Conservation (phyloP, 345 rosid genomes). For the Rhodamnia argentea region DNA sequence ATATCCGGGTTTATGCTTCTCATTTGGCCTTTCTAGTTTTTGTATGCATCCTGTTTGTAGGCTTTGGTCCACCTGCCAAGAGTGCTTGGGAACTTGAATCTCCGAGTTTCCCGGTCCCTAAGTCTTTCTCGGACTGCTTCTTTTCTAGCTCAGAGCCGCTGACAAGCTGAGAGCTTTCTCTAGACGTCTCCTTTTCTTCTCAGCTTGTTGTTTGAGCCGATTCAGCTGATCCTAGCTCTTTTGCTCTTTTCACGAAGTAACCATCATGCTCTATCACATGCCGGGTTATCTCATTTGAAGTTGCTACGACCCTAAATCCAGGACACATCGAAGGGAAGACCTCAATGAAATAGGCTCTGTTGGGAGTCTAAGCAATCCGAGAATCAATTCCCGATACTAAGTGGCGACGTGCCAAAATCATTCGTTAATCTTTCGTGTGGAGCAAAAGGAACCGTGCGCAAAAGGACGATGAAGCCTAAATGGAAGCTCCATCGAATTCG, state of each 20-base stretch:
- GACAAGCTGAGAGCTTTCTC: conserved; percentile 28
- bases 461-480: not conserved
- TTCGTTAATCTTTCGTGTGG: not conserved
- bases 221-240: conserved; percentile 16
- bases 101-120: not conserved
- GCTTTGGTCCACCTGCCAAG: not conserved
- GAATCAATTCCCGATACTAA: not conserved
- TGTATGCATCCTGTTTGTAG: not conserved
- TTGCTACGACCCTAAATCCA: not conserved
- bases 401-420: not conserved
- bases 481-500: not conserved
- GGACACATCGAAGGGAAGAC: not conserved
- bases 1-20: not conserved
- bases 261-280: not conserved
- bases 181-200: conserved; percentile 28
- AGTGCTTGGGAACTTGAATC: conserved; percentile 18
- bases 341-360: not conserved
- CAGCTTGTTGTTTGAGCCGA: conserved; percentile 26
- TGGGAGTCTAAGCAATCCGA: not conserved
- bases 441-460: not conserved
- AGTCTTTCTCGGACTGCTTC: not conserved
- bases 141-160: conserved; percentile 11
- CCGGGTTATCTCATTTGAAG: not conserved
- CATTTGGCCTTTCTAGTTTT: not conserved
- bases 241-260: not conserved